phyloP scores from a whole-genome alignment of 495 filamentous ascomycete species.

The Tuber magnatum region DNA sequence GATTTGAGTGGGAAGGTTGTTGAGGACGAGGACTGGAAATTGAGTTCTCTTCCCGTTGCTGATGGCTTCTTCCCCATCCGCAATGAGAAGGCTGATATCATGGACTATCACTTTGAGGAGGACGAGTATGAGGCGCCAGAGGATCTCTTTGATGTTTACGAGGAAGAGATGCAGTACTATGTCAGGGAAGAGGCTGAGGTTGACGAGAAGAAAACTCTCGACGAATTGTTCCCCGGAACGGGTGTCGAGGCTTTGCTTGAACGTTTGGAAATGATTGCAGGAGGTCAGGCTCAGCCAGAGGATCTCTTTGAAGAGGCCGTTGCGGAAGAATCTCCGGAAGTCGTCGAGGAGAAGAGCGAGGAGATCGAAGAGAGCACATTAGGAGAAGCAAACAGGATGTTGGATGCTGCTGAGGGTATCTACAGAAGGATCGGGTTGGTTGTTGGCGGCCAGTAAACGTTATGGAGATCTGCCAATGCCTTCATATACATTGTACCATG shows the following conservation, averaged over 20 bases:
- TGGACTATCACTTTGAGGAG: conserved; percentile 33
- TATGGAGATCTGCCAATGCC: not conserved
- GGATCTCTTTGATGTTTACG: conserved; percentile 35
- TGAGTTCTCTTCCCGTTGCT: conserved; percentile 34
- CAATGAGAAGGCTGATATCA: conserved; percentile 23
- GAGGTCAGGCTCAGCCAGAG: conserved; percentile 35
- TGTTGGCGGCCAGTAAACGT: conserved; percentile 19
- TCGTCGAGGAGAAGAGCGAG: conserved; percentile 15
- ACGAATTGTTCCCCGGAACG: conserved; percentile 39
- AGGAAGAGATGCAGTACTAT: conserved; percentile 29
- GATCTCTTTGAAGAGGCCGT: conserved; percentile 35
- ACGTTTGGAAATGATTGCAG: conserved; percentile 38
- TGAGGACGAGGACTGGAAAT: conserved; percentile 26
- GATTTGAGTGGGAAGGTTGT: conserved; percentile 64
- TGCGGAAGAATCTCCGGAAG: conserved; percentile 16
- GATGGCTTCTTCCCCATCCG: conserved; percentile 39
- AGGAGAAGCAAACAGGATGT: conserved; percentile 33
- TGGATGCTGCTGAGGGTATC: conserved; percentile 38
- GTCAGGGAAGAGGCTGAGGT: conserved; percentile 24
- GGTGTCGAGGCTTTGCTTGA: conserved; percentile 39
- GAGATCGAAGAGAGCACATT: conserved; percentile 22
- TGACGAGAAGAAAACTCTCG: conserved; percentile 26
- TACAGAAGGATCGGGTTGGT: conserved; percentile 39
- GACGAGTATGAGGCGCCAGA: conserved; percentile 38
- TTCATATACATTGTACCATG: conserved; percentile 5